Base-by-base conservation (phyloP, 2,329 filamentous ascomycete species). In the Didymella lethalis region DNA sequence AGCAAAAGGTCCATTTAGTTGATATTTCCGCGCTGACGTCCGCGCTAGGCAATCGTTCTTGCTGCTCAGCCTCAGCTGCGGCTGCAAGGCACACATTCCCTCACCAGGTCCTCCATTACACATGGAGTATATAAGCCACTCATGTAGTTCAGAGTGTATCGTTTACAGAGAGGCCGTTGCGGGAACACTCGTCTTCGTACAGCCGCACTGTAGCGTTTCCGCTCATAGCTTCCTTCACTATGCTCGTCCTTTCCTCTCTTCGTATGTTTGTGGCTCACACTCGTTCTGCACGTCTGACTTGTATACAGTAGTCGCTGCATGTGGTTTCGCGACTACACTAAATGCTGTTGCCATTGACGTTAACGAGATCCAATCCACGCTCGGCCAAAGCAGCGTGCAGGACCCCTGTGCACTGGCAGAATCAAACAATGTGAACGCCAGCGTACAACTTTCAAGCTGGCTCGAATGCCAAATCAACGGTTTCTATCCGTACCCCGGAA, bases 401-500 rank as follows among this genome's bases (percentile, higher is more conserved):
- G 56, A 75, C 46, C 70, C 72, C 8, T 75, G 72, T 55, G 45
- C 61, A 23, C 52, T 72, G 5, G 67, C 62, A 14, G 62, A 70
- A 26, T 66, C 65, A 1, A 53, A 62, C 2, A 54, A 23, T 26
- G 68, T 59, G 10, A 75, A 75, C 53, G 66, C 70, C 28, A 72
- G 68, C 44, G 60, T 72, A 6, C 69, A 72, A 46, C 62, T 75
- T 4, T 65, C 63, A 16, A 72, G 61, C 40, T 75, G 73, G 73
- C 26, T 74, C 12, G 70, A 74, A 57, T 75, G 73, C 38, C 68
- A 71, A 23, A 65, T 72, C 2, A 75, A 75, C 38, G 64, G 63
- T 1, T 75, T 75, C 58, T 75, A 75, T 45, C 73, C 72, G 1
- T 75, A 65, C 36, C 73, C 73, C 20, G 71, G 54, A 26, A 75